These are phyloP conservation scores for Talaromyces sp. DNA, from an alignment of 2,329 filamentous ascomycete species.

Conservation along the genomic window DNA sequence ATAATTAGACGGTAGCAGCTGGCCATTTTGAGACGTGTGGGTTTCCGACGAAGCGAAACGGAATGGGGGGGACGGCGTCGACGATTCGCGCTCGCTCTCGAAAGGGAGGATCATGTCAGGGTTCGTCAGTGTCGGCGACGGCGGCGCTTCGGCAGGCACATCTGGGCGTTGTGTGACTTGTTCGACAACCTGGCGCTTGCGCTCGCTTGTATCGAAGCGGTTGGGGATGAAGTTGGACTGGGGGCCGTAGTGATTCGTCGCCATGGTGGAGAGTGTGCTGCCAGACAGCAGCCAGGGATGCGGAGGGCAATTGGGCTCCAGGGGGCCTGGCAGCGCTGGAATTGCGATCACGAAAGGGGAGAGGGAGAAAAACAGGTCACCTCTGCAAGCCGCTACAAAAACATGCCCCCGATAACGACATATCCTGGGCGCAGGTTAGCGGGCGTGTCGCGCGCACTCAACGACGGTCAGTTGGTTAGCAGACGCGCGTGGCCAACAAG, in stretches of 20 bases:
- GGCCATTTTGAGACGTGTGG: constrained; percentile 12
- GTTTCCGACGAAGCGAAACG: constrained; percentile 37
- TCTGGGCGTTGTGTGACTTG: constrained; percentile 1
- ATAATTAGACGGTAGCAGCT: constrained; percentile 1
- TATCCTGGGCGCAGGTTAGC: background rate
- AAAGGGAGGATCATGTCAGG: constrained; percentile 90
- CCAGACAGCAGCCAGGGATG: background rate
- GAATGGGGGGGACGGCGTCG: constrained; percentile 48
- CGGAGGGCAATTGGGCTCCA: background rate
- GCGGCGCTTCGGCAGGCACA: constrained; percentile 39
- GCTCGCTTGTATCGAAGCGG: constrained; percentile 14
- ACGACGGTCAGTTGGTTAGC: background rate
- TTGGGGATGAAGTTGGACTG: constrained; percentile 10
- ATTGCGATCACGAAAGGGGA: background rate
- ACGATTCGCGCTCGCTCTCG: constrained; percentile 47
- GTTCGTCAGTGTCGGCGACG: constrained; percentile 83
- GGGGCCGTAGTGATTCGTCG: constrained; percentile 4
- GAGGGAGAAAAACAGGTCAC: background rate
- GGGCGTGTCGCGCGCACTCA: background rate
- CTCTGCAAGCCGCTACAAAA: background rate
- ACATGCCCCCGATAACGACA: background rate
- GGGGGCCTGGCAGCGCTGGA: background rate
- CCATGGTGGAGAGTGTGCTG: constrained; percentile 1
- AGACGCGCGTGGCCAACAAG: background rate
- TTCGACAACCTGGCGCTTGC: constrained; percentile 11